Conservation (phyloP, 2,329 filamentous ascomycete species). For the Beauveria caledonica region DNA sequence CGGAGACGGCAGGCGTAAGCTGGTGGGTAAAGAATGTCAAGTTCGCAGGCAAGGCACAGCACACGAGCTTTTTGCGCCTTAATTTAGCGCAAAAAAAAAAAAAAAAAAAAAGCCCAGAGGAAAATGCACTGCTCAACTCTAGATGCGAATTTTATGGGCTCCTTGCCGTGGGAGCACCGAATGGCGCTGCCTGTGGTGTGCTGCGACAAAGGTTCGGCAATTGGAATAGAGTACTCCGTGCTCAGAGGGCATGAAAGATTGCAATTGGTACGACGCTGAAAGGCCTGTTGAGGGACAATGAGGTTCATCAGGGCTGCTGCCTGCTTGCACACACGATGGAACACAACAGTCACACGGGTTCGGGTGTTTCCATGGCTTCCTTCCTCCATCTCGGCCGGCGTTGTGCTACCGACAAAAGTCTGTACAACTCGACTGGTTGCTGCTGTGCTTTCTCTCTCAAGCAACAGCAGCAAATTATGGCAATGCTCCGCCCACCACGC, state of each 20-base stretch:
- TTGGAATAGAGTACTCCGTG: not conserved
- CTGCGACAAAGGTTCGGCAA: not conserved
- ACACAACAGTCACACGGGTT: too few relatives aligned
- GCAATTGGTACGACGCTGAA: not conserved
- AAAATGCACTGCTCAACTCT: not conserved
- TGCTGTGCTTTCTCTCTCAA: not conserved
- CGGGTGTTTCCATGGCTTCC: too few relatives aligned
- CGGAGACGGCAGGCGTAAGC: slow-evolving; percentile 2
- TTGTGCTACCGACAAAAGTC: too few relatives aligned
- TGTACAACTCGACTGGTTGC: too few relatives aligned
- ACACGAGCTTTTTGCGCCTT: not conserved
- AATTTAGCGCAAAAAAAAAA: not conserved
- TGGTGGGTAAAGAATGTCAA: not conserved
- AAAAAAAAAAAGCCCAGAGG: not conserved
- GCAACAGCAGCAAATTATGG: not conserved
- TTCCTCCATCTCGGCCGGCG: too few relatives aligned
- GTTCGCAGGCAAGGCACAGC: not conserved
- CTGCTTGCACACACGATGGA: not conserved
- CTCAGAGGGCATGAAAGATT: not conserved
- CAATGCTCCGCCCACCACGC: slow-evolving; percentile 9
- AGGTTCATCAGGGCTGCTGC: not conserved
- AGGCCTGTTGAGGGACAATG: too few relatives aligned
- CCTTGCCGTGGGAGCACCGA: not conserved
- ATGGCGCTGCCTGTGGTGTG: not conserved
- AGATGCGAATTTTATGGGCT: slow-evolving; percentile 6